phyloP scores from a whole-genome alignment of 2,329 filamentous ascomycete species.

The Cylindrodendrum hubeiense region DNA sequence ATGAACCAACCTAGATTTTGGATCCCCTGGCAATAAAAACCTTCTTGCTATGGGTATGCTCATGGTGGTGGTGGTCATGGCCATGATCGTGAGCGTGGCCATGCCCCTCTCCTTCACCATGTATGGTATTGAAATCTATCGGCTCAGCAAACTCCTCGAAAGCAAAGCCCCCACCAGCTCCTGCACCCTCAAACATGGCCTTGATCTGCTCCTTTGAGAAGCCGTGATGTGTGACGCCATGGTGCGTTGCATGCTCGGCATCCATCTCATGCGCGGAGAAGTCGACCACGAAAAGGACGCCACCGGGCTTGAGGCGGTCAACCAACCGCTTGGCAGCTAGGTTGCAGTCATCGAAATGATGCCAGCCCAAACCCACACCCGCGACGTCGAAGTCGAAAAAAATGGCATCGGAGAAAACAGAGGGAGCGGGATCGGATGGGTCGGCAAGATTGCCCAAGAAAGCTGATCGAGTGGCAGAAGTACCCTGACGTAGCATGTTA shows the following conservation, averaged over 20 bases:
- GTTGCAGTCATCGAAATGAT: conserved; percentile 76
- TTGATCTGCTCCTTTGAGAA: conserved; percentile 72
- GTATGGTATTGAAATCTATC: conserved; percentile 54
- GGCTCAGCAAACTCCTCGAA: conserved; percentile 66
- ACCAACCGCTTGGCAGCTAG: conserved; percentile 70
- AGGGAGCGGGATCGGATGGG: conserved; percentile 59
- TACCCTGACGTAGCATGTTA: conserved; percentile 25
- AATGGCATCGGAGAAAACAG: conserved; percentile 67
- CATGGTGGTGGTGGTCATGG: conserved; percentile 28
- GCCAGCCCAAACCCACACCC: conserved; percentile 72
- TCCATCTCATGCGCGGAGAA: conserved; percentile 67
- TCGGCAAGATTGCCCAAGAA: conserved; percentile 69
- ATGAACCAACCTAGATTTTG: conserved; percentile 46
- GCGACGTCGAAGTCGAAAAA: conserved; percentile 79
- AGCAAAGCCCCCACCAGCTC: conserved; percentile 67
- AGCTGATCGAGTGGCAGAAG: conserved; percentile 65
- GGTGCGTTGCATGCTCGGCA: conserved; percentile 38
- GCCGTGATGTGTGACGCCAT: conserved; percentile 74
- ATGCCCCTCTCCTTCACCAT: conserved; percentile 37
- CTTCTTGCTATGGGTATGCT: conserved; percentile 15
- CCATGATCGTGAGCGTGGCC: conserved; percentile 7
- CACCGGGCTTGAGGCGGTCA: conserved; percentile 73
- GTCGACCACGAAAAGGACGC: conserved; percentile 76
- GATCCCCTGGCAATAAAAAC: conserved; percentile 63
- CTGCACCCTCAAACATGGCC: conserved; percentile 73